phyloP scores from a whole-genome alignment of 2,329 filamentous ascomycete genomes.

The Chrysoporthe puriensis region DNA sequence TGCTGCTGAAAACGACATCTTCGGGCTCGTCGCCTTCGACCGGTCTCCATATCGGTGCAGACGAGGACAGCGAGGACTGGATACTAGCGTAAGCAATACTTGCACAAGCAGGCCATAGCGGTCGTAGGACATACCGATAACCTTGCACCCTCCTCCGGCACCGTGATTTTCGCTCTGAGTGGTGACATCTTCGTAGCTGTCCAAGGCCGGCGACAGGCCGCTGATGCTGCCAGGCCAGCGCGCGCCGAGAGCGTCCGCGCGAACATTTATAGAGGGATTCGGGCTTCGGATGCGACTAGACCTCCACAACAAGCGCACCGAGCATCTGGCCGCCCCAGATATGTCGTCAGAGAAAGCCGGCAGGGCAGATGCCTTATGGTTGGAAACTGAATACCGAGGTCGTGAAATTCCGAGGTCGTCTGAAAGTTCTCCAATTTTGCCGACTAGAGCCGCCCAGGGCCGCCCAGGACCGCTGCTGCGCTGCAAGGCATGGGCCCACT shows the following conservation, averaged over 20 bases:
- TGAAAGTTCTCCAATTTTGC: constrained; percentile 26
- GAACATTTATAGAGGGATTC: constrained; percentile 54
- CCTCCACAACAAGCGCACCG: constrained; percentile 12
- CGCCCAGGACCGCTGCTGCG: constrained; percentile 12
- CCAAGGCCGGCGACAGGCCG: constrained; percentile 45
- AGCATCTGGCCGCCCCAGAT: constrained; percentile 11
- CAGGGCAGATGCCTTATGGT: background rate
- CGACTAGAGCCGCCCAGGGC: constrained; percentile 13
- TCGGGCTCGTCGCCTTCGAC: constrained; percentile 73
- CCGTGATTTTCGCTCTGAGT: constrained; percentile 74
- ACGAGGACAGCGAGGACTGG: constrained; percentile 15
- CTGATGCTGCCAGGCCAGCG: constrained; percentile 55
- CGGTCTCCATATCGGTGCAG: constrained; percentile 47
- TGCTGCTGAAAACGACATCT: constrained; percentile 89
- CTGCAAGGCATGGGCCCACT: constrained; percentile 3
- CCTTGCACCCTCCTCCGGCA: constrained; percentile 30
- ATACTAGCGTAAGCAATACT: constrained; percentile 24
- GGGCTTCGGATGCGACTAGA: constrained; percentile 8
- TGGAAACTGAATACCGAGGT: background rate
- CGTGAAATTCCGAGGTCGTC: constrained; percentile 16
- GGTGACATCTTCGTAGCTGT: constrained; percentile 67
- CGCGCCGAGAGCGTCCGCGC: constrained; percentile 56
- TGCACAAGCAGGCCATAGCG: constrained; percentile 12
- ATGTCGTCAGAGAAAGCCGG: constrained; percentile 11
- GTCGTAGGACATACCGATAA: constrained; percentile 51